Evolutionary conservation across 192 early-diverging fungal species (phyloP), one percentile per base, ranked within the genome.

Genomic region (Mortierella hygrophila): DNA sequence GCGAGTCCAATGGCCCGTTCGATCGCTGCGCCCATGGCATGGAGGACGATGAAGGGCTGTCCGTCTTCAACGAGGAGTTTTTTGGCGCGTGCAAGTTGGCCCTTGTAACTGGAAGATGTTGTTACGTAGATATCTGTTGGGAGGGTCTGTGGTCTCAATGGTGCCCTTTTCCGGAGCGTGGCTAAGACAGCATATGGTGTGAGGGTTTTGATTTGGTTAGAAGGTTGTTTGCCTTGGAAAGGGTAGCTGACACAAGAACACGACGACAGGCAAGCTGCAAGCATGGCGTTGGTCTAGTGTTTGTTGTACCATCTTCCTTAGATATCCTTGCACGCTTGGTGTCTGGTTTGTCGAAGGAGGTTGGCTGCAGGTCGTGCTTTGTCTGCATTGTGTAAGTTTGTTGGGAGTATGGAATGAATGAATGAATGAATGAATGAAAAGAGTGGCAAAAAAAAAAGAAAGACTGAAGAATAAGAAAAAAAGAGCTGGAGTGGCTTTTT

Each of bases 121-220:
- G 96, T 95, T 29, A 96, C 93, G 82, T 96, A 97, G 41, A 97
- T 95, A 83, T 97, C 96, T 13, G 92, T 94, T 46, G 90, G 89
- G 26, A 92, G 90, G 10, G 92, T 93, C 16, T 93, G 90, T 20
- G 94, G 90, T 37, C 93, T 88, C 71, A 93, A 84, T 71, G 95
- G 95, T 44, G 88, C 76, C 8, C 95, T 80, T 85, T 95, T 95
- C 65, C 93, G 86, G 49, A 92, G 77, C 9, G 82, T 75, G 47
- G 89, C 90, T 84, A 79, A 10, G 35, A 4, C 38, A 38, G 38
- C 38, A 40, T 40, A 40, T 4, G 21, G 21, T 37, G 16, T 52
- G 18, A 16, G 18, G 18, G 7, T 46, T 40, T 40, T 40, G 35
- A 32, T 70, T 40, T 32, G 10, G 6, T 65, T 3, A 65, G 60